phyloP scores from a whole-genome alignment of 2,329 filamentous ascomycete genomes.

The Botryotinia convoluta region DNA sequence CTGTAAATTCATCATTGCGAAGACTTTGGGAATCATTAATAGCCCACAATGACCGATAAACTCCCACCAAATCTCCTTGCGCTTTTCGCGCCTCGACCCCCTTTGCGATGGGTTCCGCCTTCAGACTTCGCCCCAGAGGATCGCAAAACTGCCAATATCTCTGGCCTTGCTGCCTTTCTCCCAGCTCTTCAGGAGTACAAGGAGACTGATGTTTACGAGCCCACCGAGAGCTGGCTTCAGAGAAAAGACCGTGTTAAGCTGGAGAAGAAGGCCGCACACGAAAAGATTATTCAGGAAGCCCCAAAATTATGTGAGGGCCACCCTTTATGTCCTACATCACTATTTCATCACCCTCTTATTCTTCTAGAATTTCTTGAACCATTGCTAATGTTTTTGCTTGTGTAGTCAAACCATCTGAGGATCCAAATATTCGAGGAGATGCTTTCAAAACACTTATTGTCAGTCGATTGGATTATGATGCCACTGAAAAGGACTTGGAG shows the following conservation, averaged over 20 bases:
- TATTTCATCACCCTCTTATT: slow-evolving; percentile 22
- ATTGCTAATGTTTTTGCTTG: slow-evolving; percentile 27
- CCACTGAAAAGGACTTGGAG: slow-evolving; percentile 85
- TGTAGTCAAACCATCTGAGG: slow-evolving; percentile 75
- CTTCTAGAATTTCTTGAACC: not conserved
- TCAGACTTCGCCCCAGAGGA: slow-evolving; percentile 80
- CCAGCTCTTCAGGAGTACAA: slow-evolving; percentile 73
- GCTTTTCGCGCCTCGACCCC: slow-evolving; percentile 92
- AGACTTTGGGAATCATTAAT: not conserved
- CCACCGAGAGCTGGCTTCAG: slow-evolving; percentile 93
- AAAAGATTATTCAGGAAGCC: slow-evolving; percentile 45
- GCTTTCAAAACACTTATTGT: slow-evolving; percentile 95
- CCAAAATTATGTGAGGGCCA: slow-evolving; percentile 36
- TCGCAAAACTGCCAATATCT: slow-evolving; percentile 70
- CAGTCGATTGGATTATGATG: slow-evolving; percentile 83
- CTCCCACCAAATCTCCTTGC: slow-evolving; percentile 88
- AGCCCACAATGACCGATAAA: slow-evolving; percentile 81
- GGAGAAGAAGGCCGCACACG: slow-evolving; percentile 71
- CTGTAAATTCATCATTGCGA: not conserved
- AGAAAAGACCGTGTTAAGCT: slow-evolving; percentile 76
- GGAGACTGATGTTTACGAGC: slow-evolving; percentile 70
- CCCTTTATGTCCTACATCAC: slow-evolving; percentile 32
- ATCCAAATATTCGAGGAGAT: slow-evolving; percentile 87
- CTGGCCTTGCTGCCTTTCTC: slow-evolving; percentile 72
- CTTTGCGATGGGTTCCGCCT: slow-evolving; percentile 83